A percentile compares a stretch with the other conserved stretches of the same genome.
Conservation (phyloP, 164 flowering plant species). For the Echeveria elegans region DNA sequence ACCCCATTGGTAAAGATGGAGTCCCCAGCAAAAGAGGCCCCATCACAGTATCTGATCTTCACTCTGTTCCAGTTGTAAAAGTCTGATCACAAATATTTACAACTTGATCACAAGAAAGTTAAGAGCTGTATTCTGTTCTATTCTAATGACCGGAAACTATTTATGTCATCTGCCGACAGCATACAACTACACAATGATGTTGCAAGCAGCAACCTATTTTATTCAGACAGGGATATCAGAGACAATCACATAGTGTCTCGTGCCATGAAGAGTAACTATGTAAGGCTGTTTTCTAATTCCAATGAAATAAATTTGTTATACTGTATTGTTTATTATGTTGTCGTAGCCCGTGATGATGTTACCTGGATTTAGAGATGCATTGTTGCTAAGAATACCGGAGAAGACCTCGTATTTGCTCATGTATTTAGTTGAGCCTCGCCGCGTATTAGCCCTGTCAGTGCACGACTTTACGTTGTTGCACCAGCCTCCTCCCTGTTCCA, state of each 20-base stretch:
- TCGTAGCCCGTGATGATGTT: background rate
- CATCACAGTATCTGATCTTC: conserved; percentile 91
- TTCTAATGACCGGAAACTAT: background rate
- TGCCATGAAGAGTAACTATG: background rate
- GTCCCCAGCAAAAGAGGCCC: conserved; percentile 93
- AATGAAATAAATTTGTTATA: too few relatives aligned
- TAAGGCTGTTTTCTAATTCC: too few relatives aligned
- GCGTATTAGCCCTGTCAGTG: conserved; percentile 50
- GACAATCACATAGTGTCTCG: conserved; percentile 7
- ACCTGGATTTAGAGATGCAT: conserved; percentile 81
- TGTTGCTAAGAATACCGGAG: conserved; percentile 81
- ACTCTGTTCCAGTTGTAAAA: conserved; percentile 98
- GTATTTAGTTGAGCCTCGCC: conserved; percentile 64
- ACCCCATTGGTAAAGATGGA: conserved; percentile 56
- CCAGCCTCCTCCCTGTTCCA: conserved; percentile 91
- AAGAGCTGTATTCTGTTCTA: background rate
- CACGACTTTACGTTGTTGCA: conserved; percentile 74
- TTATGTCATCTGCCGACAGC: conserved; percentile 2
- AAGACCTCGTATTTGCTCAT: conserved; percentile 62
- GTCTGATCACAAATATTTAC: conserved; percentile 32
- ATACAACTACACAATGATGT: background rate
- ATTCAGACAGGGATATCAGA: background rate
- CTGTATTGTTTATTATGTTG: too few relatives aligned
- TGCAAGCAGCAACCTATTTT: background rate
- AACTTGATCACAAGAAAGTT: conserved; percentile 2